phyloP scores from a whole-genome alignment of 805 yeast genomes.

The Kodamaea fukazawae region DNA sequence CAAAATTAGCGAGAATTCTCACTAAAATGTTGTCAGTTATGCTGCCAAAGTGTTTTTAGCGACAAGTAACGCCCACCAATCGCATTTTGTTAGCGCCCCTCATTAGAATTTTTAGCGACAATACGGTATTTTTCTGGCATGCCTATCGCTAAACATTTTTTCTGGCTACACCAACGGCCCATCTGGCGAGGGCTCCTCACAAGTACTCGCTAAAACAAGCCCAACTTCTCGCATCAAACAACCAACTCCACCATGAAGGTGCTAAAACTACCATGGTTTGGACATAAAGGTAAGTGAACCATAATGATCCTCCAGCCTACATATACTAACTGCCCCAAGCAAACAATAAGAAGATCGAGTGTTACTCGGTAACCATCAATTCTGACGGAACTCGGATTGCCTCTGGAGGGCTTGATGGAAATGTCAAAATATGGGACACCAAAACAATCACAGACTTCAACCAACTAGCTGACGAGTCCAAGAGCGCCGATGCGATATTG shows the following conservation, averaged over 20 bases:
- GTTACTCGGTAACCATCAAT: conserved; percentile 78
- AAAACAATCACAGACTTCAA: conserved; percentile 49
- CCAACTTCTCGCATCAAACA: not conserved
- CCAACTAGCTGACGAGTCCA: conserved; percentile 3
- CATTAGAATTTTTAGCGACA: too few species aligned
- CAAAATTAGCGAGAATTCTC: too few species aligned
- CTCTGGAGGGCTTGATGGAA: conserved; percentile 90
- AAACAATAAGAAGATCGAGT: conserved; percentile 77
- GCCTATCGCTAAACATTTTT: too few species aligned
- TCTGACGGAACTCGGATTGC: conserved; percentile 84
- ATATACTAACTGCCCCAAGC: conserved; percentile 42
- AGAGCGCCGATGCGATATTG: conserved; percentile 13
- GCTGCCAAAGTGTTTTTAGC: too few species aligned
- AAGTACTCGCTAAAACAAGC: too few species aligned
- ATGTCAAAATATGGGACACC: conserved; percentile 84
- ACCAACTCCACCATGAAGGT: conserved; percentile 16
- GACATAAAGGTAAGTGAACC: conserved; percentile 37
- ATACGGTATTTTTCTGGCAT: too few species aligned
- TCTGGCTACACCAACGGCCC: too few species aligned
- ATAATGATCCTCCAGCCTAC: not conserved
- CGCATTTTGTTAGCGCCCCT: too few species aligned
- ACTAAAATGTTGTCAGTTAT: too few species aligned
- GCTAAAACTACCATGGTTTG: conserved; percentile 45
- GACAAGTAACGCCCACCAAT: too few species aligned
- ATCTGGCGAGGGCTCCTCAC: too few species aligned